phyloP scores from a whole-genome alignment of 345 rosid species.

The Rhodamnia rubescens region DNA sequence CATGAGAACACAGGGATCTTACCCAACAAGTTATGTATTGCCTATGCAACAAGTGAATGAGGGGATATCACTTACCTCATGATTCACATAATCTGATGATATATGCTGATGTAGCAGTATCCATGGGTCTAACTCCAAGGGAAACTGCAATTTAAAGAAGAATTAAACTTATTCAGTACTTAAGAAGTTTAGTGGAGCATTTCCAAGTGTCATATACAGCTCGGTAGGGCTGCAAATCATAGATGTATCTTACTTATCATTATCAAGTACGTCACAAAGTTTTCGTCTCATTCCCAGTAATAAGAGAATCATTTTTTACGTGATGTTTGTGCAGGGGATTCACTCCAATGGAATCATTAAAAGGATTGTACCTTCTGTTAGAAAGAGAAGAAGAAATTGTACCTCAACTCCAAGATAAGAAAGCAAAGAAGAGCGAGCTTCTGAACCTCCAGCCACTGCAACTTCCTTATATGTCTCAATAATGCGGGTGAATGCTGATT shows the following conservation, averaged over 20 bases:
- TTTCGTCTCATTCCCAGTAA: neutral
- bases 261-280: neutral
- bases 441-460: constrained; percentile 72
- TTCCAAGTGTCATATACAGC: neutral
- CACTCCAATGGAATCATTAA: neutral
- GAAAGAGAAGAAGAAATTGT: neutral
- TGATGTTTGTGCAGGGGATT: neutral
- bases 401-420: constrained; percentile 87
- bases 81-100: constrained; percentile 65
- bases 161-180: neutral
- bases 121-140: constrained; percentile 84
- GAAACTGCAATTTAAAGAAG: constrained; percentile 38
- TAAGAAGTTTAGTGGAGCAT: neutral
- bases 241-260: neutral
- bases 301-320: neutral
- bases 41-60: neutral
- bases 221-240: neutral
- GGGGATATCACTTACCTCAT: constrained; percentile 41
- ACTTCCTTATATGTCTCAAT: constrained; percentile 76
- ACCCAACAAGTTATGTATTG: neutral
- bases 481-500: constrained; percentile 51
- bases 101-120: constrained; percentile 65
- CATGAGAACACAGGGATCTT: neutral
- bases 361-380: neutral
- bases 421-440: constrained; percentile 72